Conservation (phyloP, 1,284 basidiomycete species). For the Ceratobasidium sp. region DNA sequence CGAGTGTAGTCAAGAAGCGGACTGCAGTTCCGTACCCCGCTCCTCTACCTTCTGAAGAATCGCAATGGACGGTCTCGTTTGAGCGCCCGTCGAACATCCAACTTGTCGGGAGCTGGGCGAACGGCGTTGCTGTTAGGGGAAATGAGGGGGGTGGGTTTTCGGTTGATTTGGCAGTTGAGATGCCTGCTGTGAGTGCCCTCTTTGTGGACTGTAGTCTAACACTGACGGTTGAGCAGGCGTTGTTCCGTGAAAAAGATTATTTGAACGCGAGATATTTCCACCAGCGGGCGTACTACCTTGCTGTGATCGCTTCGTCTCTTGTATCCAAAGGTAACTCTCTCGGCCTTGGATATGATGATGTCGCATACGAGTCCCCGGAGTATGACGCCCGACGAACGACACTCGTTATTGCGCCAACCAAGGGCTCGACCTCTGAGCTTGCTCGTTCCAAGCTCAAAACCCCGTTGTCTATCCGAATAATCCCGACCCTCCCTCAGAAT, state of each 20-base stretch:
- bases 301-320: slow-evolving; percentile 75
- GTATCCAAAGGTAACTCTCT: slow-evolving; percentile 50
- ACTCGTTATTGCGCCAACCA: slow-evolving; percentile 65
- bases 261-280: slow-evolving; percentile 90
- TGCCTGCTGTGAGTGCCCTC: slow-evolving; percentile 73
- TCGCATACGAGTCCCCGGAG: slow-evolving; percentile 65
- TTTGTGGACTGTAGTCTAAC: slow-evolving; percentile 19
- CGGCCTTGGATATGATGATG: slow-evolving; percentile 59
- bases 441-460: slow-evolving; percentile 43
- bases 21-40: slow-evolving; percentile 67
- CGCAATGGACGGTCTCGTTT: slow-evolving; percentile 78
- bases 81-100: slow-evolving; percentile 66
- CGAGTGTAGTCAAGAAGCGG: slow-evolving; percentile 46
- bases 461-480: slow-evolving; percentile 58
- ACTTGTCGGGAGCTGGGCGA: slow-evolving; percentile 78
- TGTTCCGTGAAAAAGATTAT: slow-evolving; percentile 97
- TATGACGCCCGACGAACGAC: slow-evolving; percentile 73
- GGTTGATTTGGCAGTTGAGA: slow-evolving; percentile 84
- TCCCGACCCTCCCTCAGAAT: slow-evolving; percentile 67
- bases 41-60: slow-evolving; percentile 69
- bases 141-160: slow-evolving; percentile 69
- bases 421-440: slow-evolving; percentile 53
- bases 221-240: slow-evolving; percentile 54
- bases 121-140: slow-evolving; percentile 65
- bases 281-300: slow-evolving; percentile 91